A percentile compares a stretch with the other conserved stretches of the same genome.
phyloP scores from a whole-genome alignment of 352 stramenopile species.

The Hyaloperonospora arabidopsidis region DNA sequence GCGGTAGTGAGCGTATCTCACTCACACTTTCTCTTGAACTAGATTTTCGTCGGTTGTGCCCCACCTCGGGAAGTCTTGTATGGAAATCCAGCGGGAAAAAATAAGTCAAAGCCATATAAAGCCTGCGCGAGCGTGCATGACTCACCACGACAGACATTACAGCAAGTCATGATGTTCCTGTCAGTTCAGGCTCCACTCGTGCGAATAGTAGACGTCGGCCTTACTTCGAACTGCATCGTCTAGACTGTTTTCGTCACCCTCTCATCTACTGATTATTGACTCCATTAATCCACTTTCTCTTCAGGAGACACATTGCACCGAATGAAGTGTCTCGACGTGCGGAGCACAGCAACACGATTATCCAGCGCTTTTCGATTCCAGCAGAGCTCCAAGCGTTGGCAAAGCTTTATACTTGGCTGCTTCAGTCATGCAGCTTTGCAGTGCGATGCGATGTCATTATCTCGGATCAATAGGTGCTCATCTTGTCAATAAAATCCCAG shows the following conservation, averaged over 20 bases:
- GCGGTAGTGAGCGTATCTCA: too few species aligned
- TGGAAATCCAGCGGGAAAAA: too few species aligned
- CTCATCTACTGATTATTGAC: conserved; percentile 3
- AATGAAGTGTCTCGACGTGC: conserved; percentile 51
- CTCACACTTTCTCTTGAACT: too few species aligned
- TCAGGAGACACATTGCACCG: conserved; percentile 35
- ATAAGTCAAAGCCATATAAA: too few species aligned
- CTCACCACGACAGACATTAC: too few species aligned
- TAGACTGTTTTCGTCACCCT: conserved; percentile 36
- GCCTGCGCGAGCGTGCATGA: too few species aligned
- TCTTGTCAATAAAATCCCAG: conserved; percentile 35
- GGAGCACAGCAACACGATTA: conserved; percentile 79
- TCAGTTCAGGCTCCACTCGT: conserved; percentile 83
- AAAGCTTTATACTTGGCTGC: conserved; percentile 90
- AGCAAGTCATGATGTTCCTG: too few species aligned
- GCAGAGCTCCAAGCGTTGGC: conserved; percentile 84
- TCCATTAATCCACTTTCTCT: conserved; percentile 16
- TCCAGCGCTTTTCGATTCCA: conserved; percentile 81
- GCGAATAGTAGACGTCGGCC: conserved; percentile 83
- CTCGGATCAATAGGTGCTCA: conserved; percentile 39
- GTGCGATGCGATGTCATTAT: conserved; percentile 78
- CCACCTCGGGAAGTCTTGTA: too few species aligned
- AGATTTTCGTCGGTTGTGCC: too few species aligned
- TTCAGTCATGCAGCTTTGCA: conserved; percentile 87
- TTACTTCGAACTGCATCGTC: conserved; percentile 83